Evolutionary conservation across 805 yeast species (phyloP).

Genomic region (Pichia manshurica): DNA sequence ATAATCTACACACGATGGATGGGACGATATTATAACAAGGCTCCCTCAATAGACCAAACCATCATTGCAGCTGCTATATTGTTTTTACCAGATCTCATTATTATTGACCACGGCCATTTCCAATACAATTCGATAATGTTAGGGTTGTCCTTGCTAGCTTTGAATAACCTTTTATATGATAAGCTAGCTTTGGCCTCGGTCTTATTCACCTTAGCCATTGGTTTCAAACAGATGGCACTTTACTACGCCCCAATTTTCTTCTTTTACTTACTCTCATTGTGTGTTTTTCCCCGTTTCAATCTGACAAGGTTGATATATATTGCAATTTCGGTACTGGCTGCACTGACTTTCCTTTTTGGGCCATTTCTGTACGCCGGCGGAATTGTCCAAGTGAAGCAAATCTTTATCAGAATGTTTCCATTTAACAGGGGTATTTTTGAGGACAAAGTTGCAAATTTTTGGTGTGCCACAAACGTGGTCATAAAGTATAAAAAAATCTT

Average conservation of each 20-base stretch:
- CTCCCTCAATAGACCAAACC: conserved; percentile 67
- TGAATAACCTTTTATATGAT: conserved; percentile 60
- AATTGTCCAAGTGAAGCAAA: conserved; percentile 47
- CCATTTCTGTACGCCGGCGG: conserved; percentile 56
- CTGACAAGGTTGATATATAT: conserved; percentile 55
- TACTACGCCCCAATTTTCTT: conserved; percentile 90
- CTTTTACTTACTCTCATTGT: conserved; percentile 62
- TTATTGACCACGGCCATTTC: conserved; percentile 96
- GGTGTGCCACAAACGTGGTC: conserved; percentile 88
- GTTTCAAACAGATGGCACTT: conserved; percentile 93
- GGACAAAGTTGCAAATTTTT: conserved; percentile 93
- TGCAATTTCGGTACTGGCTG: conserved; percentile 53
- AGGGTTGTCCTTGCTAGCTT: conserved; percentile 68
- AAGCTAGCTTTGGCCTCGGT: conserved; percentile 63
- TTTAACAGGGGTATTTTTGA: conserved; percentile 92
- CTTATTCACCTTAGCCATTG: conserved; percentile 69
- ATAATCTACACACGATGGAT: conserved; percentile 64
- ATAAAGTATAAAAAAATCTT: conserved; percentile 62
- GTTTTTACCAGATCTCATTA: conserved; percentile 73
- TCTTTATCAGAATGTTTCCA: conserved; percentile 73
- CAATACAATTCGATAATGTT: conserved; percentile 94
- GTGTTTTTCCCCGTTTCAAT: conserved; percentile 38
- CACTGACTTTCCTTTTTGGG: conserved; percentile 45
- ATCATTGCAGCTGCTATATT: conserved; percentile 73
- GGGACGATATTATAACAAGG: conserved; percentile 47